These are phyloP conservation scores for Aspergillus sp. DNA, from an alignment of 2,329 filamentous ascomycete species.

Conservation along the genomic window DNA sequence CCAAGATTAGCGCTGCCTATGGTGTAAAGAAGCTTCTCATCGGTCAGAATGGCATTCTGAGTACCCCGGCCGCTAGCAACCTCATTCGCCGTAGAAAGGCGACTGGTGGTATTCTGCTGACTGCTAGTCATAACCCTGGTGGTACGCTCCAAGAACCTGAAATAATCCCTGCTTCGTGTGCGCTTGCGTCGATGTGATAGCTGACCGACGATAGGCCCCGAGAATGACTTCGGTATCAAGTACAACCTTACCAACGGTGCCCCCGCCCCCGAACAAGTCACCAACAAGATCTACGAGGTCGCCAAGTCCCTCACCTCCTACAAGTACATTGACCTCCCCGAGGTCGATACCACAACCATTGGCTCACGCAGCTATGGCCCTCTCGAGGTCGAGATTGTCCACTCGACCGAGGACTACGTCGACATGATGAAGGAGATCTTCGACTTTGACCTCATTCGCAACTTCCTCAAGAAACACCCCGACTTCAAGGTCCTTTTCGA, in stretches of 20 bases:
- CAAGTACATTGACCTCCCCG: constrained; percentile 85
- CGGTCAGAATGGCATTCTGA: constrained; percentile 94
- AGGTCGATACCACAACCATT: constrained; percentile 81
- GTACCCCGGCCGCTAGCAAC: constrained; percentile 94
- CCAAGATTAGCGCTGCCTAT: constrained; percentile 95
- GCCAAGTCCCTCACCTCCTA: constrained; percentile 90
- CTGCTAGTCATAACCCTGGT: constrained; percentile 97
- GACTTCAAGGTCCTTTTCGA: constrained; percentile 99
- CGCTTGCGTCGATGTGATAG: too few species aligned
- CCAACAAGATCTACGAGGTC: constrained; percentile 94
- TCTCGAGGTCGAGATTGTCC: constrained; percentile 92
- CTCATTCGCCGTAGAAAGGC: constrained; percentile 93
- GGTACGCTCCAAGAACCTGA: constrained; percentile 62
- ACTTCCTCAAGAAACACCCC: constrained; percentile 82
- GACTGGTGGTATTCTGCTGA: constrained; percentile 94
- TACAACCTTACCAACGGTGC: constrained; percentile 98
- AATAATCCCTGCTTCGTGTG: neutral
- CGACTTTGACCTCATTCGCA: constrained; percentile 94
- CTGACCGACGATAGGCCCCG: constrained; percentile 65
- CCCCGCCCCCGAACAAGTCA: constrained; percentile 92
- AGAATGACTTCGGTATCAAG: constrained; percentile 98
- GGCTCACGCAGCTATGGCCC: constrained; percentile 82
- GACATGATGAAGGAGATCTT: constrained; percentile 98
- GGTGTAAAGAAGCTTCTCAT: constrained; percentile 98
- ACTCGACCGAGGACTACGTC: constrained; percentile 90